These are phyloP conservation scores for Gnomoniopsis sp. DNA, from an alignment of 2,329 filamentous ascomycete genomes.

Conservation along the genomic window DNA sequence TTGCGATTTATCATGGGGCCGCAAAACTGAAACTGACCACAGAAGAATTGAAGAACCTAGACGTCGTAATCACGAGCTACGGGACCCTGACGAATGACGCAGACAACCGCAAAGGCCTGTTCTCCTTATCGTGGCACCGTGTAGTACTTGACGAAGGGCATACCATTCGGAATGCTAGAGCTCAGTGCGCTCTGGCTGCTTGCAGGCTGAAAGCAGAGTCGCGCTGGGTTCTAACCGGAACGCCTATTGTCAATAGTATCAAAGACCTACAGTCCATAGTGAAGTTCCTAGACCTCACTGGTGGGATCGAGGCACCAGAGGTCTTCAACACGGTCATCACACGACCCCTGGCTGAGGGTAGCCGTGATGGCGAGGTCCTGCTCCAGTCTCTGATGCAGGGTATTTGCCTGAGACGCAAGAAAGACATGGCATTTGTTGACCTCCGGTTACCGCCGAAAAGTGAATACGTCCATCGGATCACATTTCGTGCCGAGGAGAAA, in stretches of 20 bases:
- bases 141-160: slow-evolving; percentile 84
- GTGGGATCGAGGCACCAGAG: slow-evolving; percentile 68
- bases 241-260: slow-evolving; percentile 78
- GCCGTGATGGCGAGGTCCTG: slow-evolving; percentile 56
- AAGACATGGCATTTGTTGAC: slow-evolving; percentile 86
- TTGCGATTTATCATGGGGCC: slow-evolving; percentile 72
- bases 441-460: slow-evolving; percentile 73
- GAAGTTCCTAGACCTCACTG: slow-evolving; percentile 71
- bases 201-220: slow-evolving; percentile 65
- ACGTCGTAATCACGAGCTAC: slow-evolving; percentile 83
- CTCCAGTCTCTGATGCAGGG: slow-evolving; percentile 77
- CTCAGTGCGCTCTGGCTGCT: slow-evolving; percentile 68
- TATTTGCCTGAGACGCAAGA: slow-evolving; percentile 76
- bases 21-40: slow-evolving; percentile 55
- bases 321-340: slow-evolving; percentile 73
- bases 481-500: slow-evolving; percentile 70
- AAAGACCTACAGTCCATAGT: slow-evolving; percentile 79
- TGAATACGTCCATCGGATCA: slow-evolving; percentile 73
- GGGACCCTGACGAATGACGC: slow-evolving; percentile 67
- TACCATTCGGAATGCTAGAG: slow-evolving; percentile 71
- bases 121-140: slow-evolving; percentile 65
- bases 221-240: slow-evolving; percentile 77
- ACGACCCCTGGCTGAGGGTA: slow-evolving; percentile 60
- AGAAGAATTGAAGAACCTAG: slow-evolving; percentile 60
- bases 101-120: slow-evolving; percentile 41